These are phyloP conservation scores for Blastobotrys indianensis DNA, from an alignment of 1,139 yeast species.

Conservation along the genomic window DNA sequence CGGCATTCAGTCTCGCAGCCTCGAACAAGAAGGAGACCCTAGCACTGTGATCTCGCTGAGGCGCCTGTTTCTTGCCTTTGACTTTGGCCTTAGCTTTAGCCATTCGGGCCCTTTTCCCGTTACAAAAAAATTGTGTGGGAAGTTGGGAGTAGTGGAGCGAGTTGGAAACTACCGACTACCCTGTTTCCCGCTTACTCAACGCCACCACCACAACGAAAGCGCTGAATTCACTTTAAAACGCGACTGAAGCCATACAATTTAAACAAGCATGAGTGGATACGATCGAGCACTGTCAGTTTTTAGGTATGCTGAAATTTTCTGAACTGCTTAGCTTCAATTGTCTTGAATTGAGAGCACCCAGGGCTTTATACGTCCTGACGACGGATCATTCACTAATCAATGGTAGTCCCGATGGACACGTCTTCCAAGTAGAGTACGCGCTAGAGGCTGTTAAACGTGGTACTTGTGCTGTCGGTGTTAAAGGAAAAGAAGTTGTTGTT, in stretches of 20 bases:
- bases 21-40: constrained; percentile 55
- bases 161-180: too few species aligned
- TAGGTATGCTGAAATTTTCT: constrained; percentile 53
- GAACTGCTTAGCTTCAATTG: neutral
- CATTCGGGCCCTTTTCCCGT: neutral
- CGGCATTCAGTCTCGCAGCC: constrained; percentile 34
- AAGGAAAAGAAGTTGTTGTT: constrained; percentile 83
- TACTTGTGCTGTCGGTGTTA: constrained; percentile 95
- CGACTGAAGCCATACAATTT: constrained; percentile 1
- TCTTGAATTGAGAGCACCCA: neutral
- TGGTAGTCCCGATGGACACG: constrained; percentile 93
- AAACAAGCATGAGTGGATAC: constrained; percentile 82
- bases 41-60: constrained; percentile 54
- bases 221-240: too few species aligned
- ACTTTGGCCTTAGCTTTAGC: neutral
- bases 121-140: neutral
- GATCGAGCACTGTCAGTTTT: constrained; percentile 97
- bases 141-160: too few species aligned
- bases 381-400: constrained; percentile 21
- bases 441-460: constrained; percentile 98
- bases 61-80: constrained; percentile 28
- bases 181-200: too few species aligned
- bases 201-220: too few species aligned
- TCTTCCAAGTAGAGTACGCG: constrained; percentile 97
- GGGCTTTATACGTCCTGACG: too few species aligned